phyloP scores from a whole-genome alignment of 768 basidiomycete genomes.

The Clitopilus hobsonii region DNA sequence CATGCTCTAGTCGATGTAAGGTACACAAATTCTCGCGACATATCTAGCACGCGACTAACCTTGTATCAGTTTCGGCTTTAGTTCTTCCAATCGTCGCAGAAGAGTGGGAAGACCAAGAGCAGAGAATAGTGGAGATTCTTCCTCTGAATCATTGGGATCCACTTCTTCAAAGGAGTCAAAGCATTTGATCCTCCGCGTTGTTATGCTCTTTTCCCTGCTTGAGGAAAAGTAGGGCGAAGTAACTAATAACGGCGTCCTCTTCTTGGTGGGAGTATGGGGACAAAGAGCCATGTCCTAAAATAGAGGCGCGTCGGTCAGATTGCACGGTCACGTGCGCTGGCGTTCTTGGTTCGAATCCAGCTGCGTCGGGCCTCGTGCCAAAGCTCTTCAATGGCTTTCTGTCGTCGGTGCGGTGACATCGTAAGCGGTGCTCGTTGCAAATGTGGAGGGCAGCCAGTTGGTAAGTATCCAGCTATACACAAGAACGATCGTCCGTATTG shows the following conservation, averaged over 20 bases:
- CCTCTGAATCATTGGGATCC: background rate
- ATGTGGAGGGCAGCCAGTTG: slow-evolving; percentile 77
- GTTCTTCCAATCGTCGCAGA: slow-evolving; percentile 14
- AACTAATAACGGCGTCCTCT: background rate
- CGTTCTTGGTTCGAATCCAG: background rate
- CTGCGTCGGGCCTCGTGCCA: slow-evolving; percentile 1
- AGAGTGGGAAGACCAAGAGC: slow-evolving; percentile 21
- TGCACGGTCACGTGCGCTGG: background rate
- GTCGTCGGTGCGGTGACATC: slow-evolving; percentile 82
- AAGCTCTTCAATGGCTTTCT: slow-evolving; percentile 63
- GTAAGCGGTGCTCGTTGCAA: slow-evolving; percentile 67
- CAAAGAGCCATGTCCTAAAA: slow-evolving; percentile 2
- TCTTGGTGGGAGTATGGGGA: slow-evolving; percentile 6
- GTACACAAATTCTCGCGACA: background rate
- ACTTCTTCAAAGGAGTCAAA: background rate
- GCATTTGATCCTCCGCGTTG: background rate
- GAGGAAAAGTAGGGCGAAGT: slow-evolving; percentile 13
- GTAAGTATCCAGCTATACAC: slow-evolving; percentile 53
- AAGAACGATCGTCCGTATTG: background rate
- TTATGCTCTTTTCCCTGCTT: background rate
- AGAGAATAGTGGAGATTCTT: slow-evolving; percentile 16
- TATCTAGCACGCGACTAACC: slow-evolving; percentile 19
- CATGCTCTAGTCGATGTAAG: too few species aligned
- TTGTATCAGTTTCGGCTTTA: slow-evolving; percentile 37
- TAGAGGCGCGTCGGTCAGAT: background rate